Evolutionary conservation across 257 asterid genomes (phyloP), one percentile per base, ranked within the genome.

Genomic region (Salvia miltiorrhiza): DNA sequence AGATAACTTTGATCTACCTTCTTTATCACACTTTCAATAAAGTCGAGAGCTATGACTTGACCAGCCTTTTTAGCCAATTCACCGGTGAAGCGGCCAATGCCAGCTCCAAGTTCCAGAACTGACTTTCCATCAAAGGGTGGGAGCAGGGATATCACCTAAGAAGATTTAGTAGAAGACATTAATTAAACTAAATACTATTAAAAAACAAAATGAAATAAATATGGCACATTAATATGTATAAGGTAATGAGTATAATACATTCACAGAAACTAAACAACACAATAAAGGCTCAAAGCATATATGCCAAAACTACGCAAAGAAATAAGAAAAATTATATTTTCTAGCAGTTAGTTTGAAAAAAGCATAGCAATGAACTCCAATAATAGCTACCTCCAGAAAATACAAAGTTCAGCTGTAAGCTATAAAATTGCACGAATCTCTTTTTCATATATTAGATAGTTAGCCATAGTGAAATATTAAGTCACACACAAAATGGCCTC

Each of bases 61-160:
- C 79, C 88, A 49, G 99, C 95, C 54, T 76, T 85, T 67, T 80
- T 70, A 44, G 95, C 99, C 69, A 94, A 67, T 74, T 94, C 97
- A 55, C 96, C 88, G 8, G 99, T 91, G 76, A 94, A 94, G 70
- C 99, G 97, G 69, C 99, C 99, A 80, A 94, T 91, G 56, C 99
- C 99, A 82, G 99, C 99, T 70, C 99, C 99, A 40, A 94, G 89
- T 84, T 94, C 99, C 69, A 94, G 83, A 69, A 94, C 78, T 4
- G 90, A 83, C 70, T 91, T 94, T 33, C 96, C 93, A 62, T 87
- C 97, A 37, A 82, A 86, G 28, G 89, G 78, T 1, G 99, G 99
- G 64, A 94, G 97, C 65, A 89, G 70, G 48, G 97, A 87, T 41
- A 94, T 81, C 70, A 94, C 97, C 99, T 94, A 72, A 1, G 44